Evolutionary conservation across 768 basidiomycete species (phyloP).

Genomic region (Scleroderma bovista): DNA sequence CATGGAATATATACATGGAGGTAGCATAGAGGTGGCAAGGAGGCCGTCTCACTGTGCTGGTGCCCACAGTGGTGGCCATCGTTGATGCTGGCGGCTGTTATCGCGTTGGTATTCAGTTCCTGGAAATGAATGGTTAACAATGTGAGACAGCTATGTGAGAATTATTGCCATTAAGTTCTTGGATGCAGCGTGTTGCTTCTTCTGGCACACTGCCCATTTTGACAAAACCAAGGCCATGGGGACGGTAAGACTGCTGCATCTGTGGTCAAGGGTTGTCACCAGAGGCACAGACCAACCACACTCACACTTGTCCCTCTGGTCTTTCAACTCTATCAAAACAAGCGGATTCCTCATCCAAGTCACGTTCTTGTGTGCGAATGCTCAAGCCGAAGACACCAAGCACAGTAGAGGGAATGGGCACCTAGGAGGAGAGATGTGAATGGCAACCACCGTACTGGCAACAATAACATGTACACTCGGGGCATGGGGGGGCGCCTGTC

Average conservation of each 20-base stretch:
- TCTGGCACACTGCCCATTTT: conserved; percentile 86
- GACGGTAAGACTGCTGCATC: conserved; percentile 72
- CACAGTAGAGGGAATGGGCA: conserved; percentile 81
- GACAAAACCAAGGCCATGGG: conserved; percentile 97
- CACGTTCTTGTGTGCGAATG: conserved; percentile 89
- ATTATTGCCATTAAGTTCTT: conserved; percentile 73
- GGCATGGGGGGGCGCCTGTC: conserved; percentile 64
- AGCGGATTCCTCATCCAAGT: conserved; percentile 90
- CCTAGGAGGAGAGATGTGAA: conserved; percentile 53
- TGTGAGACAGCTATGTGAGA: background rate
- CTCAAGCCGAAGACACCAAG: conserved; percentile 98
- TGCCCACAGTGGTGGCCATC: too few relatives aligned
- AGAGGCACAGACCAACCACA: conserved; percentile 7
- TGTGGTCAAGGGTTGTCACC: conserved; percentile 17
- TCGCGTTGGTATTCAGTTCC: conserved; percentile 94
- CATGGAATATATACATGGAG: too few relatives aligned
- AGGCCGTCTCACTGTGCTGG: too few relatives aligned
- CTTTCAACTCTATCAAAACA: conserved; percentile 89
- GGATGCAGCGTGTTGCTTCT: conserved; percentile 83
- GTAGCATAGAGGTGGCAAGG: too few relatives aligned
- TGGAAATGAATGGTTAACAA: conserved; percentile 22
- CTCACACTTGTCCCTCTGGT: conserved; percentile 92
- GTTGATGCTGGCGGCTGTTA: too few relatives aligned
- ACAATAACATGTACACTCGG: conserved; percentile 56
- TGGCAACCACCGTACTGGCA: conserved; percentile 10